Percentiles rank a stretch among this genome's conserved stretches.
Conservation (phyloP, 2,329 filamentous ascomycete species). For the Botrytis pseudocinerea region DNA sequence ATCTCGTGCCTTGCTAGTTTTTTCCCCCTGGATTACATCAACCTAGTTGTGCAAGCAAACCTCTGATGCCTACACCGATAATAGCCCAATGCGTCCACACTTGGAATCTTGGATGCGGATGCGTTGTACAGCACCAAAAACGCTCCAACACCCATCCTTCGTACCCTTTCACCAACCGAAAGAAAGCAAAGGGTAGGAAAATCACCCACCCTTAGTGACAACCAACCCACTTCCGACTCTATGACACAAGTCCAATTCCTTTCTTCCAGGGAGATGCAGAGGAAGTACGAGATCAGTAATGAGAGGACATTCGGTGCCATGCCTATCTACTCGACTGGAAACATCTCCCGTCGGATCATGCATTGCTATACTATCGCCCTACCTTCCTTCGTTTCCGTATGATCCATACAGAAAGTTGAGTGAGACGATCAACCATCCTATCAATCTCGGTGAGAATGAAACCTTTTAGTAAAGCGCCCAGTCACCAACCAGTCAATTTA, state of each 20-base stretch:
- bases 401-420: background rate
- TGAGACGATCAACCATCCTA: conserved; percentile 1
- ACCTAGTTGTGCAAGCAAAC: background rate
- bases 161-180: conserved; percentile 12
- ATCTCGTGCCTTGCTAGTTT: conserved; percentile 23
- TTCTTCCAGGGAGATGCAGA: conserved; percentile 2
- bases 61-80: conserved; percentile 12
- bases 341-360: background rate
- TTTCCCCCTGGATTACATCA: conserved; percentile 4
- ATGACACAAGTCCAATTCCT: conserved; percentile 14
- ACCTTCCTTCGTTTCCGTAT: conserved; percentile 15
- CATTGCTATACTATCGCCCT: conserved; percentile 1
- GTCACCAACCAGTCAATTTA: background rate
- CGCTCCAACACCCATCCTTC: conserved; percentile 5
- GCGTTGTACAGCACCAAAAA: conserved; percentile 17
- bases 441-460: conserved; percentile 18
- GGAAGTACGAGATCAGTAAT: background rate
- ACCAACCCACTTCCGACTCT: conserved; percentile 11
- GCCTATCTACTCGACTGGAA: conserved; percentile 3
- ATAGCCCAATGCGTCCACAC: conserved; percentile 1
- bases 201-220: background rate
- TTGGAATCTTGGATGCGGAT: conserved; percentile 5
- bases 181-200: background rate
- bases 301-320: background rate
- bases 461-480: background rate